Conservation (phyloP, 495 filamentous ascomycete genomes). For the Beverwykella pulmonaria region DNA sequence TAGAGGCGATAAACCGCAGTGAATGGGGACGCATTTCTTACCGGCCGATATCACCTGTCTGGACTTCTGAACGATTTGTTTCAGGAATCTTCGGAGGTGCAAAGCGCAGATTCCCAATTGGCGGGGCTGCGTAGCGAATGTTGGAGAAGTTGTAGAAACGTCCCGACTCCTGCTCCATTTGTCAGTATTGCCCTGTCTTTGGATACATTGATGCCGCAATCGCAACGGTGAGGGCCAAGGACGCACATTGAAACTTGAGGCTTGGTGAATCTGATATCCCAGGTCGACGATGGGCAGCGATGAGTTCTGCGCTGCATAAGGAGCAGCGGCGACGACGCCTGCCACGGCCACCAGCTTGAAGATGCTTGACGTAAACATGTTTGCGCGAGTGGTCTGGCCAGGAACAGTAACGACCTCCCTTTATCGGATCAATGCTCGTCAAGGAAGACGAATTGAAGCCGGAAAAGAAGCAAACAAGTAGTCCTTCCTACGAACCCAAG, state of each 20-base stretch:
- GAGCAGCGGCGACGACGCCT: conserved; percentile 1
- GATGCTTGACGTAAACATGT: background rate
- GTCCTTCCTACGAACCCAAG: background rate
- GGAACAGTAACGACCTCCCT: no score
- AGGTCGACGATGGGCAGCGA: conserved; percentile 34
- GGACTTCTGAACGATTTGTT: conserved; percentile 23
- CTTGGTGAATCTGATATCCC: conserved; percentile 35
- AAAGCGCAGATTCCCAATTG: conserved; percentile 33
- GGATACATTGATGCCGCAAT: background rate
- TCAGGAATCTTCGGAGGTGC: conserved; percentile 24
- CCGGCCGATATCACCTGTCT: conserved; percentile 26
- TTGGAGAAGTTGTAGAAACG: conserved; percentile 40
- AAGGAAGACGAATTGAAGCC: background rate
- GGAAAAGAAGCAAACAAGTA: background rate
- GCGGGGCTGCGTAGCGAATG: conserved; percentile 39
- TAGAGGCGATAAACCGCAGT: no score
- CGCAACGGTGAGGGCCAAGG: background rate
- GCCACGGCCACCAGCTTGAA: conserved; percentile 1
- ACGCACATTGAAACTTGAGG: conserved; percentile 36
- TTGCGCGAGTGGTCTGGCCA: background rate
- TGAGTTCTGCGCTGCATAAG: conserved; percentile 3
- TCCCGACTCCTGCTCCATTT: conserved; percentile 21
- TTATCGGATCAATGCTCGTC: no score
- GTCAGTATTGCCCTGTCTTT: background rate
- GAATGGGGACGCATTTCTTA: no score